Percentiles rank a stretch among this genome's conserved stretches.
Conservation (phyloP, 768 basidiomycete species). For the Xanthoconium purpureum region DNA sequence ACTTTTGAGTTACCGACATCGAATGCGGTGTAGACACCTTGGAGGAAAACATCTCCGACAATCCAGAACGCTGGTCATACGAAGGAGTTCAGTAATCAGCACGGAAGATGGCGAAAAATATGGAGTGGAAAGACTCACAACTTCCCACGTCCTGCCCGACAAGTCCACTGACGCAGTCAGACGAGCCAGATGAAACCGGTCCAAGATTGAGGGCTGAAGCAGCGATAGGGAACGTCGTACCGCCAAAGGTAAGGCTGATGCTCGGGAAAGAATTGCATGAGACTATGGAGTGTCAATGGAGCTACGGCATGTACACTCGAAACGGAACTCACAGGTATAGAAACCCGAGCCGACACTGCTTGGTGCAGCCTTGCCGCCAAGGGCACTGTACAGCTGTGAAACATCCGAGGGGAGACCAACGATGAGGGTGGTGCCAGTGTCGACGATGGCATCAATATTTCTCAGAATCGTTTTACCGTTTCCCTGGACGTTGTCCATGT, state of each 20-base stretch:
- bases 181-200: slow-evolving; percentile 14
- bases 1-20: slow-evolving; percentile 35
- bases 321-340: slow-evolving; percentile 30
- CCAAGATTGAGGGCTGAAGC: slow-evolving; percentile 39
- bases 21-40: slow-evolving; percentile 42
- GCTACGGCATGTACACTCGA: neutral
- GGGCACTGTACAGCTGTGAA: neutral
- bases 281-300: slow-evolving; percentile 8
- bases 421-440: slow-evolving; percentile 21
- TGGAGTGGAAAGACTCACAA: slow-evolving; percentile 3
- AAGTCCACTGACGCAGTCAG: slow-evolving; percentile 32
- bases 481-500: slow-evolving; percentile 3
- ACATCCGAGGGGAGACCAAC: slow-evolving; percentile 3
- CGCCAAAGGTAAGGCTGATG: slow-evolving; percentile 38
- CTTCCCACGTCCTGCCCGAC: slow-evolving; percentile 5
- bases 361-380: slow-evolving; percentile 7
- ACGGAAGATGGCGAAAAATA: neutral
- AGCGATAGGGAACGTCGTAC: slow-evolving; percentile 33
- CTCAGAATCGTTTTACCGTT: slow-evolving; percentile 1
- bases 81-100: neutral
- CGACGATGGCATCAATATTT: slow-evolving; percentile 10
- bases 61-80: slow-evolving; percentile 26
- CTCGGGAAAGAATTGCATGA: slow-evolving; percentile 29
- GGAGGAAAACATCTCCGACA: slow-evolving; percentile 39
- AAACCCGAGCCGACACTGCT: slow-evolving; percentile 20